A percentile compares a stretch with the other conserved stretches of the same genome.
Evolutionary conservation across 495 filamentous ascomycete species (phyloP).

Genomic region (Penicillium arizonense): DNA sequence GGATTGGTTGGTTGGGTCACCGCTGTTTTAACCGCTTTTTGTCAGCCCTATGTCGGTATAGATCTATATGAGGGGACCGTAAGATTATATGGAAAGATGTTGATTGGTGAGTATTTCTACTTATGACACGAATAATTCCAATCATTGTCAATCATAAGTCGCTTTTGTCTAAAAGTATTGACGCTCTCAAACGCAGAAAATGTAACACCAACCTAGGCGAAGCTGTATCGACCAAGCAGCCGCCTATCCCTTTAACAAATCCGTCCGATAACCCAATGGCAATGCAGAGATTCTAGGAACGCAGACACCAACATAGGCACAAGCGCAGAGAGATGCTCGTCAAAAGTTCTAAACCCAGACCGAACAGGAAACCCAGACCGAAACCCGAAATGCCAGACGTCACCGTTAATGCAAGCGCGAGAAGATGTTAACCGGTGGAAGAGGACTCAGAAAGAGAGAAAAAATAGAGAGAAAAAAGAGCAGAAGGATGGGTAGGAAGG

Average conservation of each 20-base stretch:
- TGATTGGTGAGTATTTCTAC: too few species aligned
- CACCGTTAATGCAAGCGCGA: constrained; percentile 12
- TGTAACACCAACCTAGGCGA: neutral
- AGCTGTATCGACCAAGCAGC: neutral
- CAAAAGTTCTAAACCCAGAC: constrained; percentile 1
- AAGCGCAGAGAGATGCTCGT: constrained; percentile 6
- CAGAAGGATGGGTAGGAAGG: constrained; percentile 7
- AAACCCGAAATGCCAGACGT: constrained; percentile 6
- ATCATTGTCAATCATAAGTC: constrained; percentile 11
- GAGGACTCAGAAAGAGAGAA: neutral
- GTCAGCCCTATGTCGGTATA: neutral
- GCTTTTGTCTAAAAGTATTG: constrained; percentile 11
- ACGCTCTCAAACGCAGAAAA: neutral
- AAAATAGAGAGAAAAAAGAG: constrained; percentile 10
- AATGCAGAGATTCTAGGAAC: neutral
- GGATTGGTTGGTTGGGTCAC: neutral
- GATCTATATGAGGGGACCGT: neutral
- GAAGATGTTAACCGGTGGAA: too few species aligned
- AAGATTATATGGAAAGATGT: neutral
- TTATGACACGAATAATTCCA: neutral
- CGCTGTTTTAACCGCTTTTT: neutral
- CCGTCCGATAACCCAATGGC: neutral
- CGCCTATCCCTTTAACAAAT: neutral
- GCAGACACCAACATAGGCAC: neutral
- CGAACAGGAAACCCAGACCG: constrained; percentile 4